Base-by-base conservation (phyloP, 2,329 filamentous ascomycete genomes). In the Pestalotiopsis sp. region DNA sequence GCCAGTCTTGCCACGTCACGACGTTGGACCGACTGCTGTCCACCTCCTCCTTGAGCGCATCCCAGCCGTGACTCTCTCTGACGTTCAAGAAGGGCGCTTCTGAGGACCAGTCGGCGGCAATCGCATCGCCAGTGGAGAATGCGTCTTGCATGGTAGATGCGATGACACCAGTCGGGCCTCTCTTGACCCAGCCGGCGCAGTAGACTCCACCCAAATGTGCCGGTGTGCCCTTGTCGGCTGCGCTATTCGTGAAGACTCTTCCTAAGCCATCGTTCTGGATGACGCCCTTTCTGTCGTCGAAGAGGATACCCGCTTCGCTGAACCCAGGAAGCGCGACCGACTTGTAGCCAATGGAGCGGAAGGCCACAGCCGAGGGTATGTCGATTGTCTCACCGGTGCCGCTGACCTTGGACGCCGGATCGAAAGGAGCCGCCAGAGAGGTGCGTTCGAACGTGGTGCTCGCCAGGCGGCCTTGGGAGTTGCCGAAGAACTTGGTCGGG, bases 141-240 rank as follows among this genome's bases (percentile, higher is more conserved):
- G 96, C 95, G 78, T 99, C 96, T 69, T 92, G 89, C 94, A 99
- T 97, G 0, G 96, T 99, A 38, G 92, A 94, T 1, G 95, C 95
- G 78, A 99, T 99, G 3, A 98, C 95, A 2, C 96, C 96, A 0
- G 94, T 98, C 0, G 96, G 95, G 0, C 96, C 96, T 45, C 92
- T 89, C 82, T 98, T 98, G 11, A 98, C 94, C 96, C 96, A 99
- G 0, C 96, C 96, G 17, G 95, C 93, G 72, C 94, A 97, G 81
- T 99, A 99, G 36, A 97, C 80, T 0, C 95, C 94, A 0, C 91
- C 89, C 75, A 78, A 88, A 76, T 72, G 83, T 75, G 70, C 85
- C 80, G 72, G 83, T 74, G 66, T 84, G 75, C 69, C 79, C 72
- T 73, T 79, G 71, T 77, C 70, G 72, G 77, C 73, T 20, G 70